Evolutionary conservation across 257 asterid genomes (phyloP).

Genomic region (Lycium ferocissimum): DNA sequence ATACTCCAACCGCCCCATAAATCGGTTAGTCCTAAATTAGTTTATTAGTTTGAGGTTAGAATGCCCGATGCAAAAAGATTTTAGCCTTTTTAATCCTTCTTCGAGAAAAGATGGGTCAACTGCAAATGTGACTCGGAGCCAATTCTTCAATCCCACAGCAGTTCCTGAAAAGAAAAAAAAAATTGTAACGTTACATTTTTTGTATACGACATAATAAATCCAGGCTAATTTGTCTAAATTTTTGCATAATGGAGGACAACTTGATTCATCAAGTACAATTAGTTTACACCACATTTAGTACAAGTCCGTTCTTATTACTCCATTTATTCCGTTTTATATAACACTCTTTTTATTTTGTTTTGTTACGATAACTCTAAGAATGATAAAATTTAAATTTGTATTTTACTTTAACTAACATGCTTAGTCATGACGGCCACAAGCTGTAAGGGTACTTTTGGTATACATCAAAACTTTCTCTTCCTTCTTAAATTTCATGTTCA

Average conservation of each 20-base stretch:
- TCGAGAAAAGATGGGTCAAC: conserved; percentile 53
- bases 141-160: conserved; percentile 71
- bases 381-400: neutral
- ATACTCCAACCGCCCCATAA: no score
- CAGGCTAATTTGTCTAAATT: neutral
- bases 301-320: no score
- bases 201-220: neutral
- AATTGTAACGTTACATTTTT: neutral
- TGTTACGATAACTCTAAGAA: no score
- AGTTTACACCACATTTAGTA: no score
- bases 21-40: neutral
- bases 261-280: no score
- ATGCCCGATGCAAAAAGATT: conserved; percentile 63
- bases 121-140: conserved; percentile 61
- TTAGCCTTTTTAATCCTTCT: conserved; percentile 53
- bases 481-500: neutral
- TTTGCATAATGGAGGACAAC: no score
- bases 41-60: conserved; percentile 31
- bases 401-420: neutral
- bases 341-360: no score
- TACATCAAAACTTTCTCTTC: neutral
- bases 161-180: conserved; percentile 48
- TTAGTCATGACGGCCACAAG: neutral
- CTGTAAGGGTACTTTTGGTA: neutral
- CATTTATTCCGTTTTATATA: no score